These are phyloP conservation scores for Trifolium dubium DNA, from an alignment of 306 rosid species.

Conservation along the genomic window DNA sequence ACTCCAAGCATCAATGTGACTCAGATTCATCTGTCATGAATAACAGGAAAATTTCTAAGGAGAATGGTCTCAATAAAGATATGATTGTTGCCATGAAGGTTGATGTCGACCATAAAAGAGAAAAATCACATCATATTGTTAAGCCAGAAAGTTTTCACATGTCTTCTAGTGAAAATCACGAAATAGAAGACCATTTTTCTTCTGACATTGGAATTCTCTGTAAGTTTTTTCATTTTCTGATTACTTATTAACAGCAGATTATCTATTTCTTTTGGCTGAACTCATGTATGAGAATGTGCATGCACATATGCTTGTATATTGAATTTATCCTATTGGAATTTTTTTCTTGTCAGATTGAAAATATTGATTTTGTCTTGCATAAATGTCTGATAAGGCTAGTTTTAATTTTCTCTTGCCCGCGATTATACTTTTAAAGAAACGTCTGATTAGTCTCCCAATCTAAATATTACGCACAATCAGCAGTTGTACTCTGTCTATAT, in stretches of 20 bases:
- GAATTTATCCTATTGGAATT: conserved; percentile 26
- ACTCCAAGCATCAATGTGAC: conserved; percentile 39
- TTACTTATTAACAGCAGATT: conserved; percentile 2
- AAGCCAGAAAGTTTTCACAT: conserved; percentile 55
- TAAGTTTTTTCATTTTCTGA: conserved; percentile 44
- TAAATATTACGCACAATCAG: not conserved
- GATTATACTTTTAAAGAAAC: conserved; percentile 11
- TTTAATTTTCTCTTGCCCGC: conserved; percentile 1
- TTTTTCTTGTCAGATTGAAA: conserved; percentile 12
- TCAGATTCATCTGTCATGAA: conserved; percentile 73
- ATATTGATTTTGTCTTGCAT: conserved; percentile 28
- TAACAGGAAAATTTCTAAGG: conserved; percentile 37
- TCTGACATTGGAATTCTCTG: conserved; percentile 50
- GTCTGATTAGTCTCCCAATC: conserved; percentile 16
- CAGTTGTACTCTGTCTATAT: conserved; percentile 14
- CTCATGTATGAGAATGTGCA: not conserved
- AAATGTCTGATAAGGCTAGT: conserved; percentile 23
- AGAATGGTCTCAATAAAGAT: conserved; percentile 35
- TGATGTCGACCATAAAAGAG: conserved; percentile 45
- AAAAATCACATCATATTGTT: conserved; percentile 44
- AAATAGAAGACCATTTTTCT: conserved; percentile 37
- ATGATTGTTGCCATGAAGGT: conserved; percentile 40
- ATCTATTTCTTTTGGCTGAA: conserved; percentile 26
- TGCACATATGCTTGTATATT: not conserved
- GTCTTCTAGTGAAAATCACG: conserved; percentile 56